phyloP scores from a whole-genome alignment of 768 basidiomycete species.

The Tylopilus sp. region DNA sequence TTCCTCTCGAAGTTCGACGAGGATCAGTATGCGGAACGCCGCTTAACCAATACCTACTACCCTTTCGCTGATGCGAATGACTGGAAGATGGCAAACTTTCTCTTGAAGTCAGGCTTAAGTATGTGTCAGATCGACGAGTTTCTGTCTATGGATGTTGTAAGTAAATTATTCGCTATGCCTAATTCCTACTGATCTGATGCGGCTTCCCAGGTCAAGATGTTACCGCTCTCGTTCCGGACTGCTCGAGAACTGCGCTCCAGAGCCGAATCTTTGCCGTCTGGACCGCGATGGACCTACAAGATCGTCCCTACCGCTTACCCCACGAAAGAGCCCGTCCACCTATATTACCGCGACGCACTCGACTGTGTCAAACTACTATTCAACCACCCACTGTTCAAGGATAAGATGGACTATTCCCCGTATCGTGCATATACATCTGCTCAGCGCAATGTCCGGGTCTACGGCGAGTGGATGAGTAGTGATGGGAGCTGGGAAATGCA shows the following conservation, averaged over 20 bases:
- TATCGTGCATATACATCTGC: neutral
- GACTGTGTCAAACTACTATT: conserved; percentile 22
- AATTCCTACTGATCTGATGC: no score
- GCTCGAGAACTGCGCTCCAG: conserved; percentile 25
- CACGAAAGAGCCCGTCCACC: conserved; percentile 10
- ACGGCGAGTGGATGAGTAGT: conserved; percentile 23
- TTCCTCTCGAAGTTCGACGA: no score
- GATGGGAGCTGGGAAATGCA: neutral
- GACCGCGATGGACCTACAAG: conserved; percentile 24
- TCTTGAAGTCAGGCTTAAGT: no score
- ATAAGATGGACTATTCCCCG: neutral
- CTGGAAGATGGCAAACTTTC: no score
- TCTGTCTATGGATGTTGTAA: no score
- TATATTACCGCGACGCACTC: conserved; percentile 11
- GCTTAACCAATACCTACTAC: no score
- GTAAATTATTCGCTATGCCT: no score
- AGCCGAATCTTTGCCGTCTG: conserved; percentile 24
- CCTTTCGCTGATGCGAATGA: no score
- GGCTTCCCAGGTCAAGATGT: neutral
- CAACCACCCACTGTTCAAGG: neutral
- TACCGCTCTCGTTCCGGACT: conserved; percentile 21
- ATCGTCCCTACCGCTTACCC: conserved; percentile 7
- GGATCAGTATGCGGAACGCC: no score
- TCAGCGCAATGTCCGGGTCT: neutral
- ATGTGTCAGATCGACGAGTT: no score